Conservation (phyloP, 345 rosid species). For the Ailanthus altissimus region DNA sequence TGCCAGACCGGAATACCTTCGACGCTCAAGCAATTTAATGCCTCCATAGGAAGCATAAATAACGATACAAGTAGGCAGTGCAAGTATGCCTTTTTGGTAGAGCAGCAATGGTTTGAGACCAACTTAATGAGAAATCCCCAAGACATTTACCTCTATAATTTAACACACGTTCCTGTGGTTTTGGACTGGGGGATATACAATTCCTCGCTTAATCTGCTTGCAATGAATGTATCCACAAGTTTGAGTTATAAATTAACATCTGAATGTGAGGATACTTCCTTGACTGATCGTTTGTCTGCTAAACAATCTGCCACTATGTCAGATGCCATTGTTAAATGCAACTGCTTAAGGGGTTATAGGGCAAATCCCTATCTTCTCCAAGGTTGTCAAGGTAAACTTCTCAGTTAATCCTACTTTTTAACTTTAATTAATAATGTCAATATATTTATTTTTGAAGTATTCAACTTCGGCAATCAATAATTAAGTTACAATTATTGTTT, state of each 20-base stretch:
- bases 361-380: neutral
- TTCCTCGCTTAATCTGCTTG: neutral
- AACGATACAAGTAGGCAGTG: too few relatives aligned
- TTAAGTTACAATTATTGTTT: too few relatives aligned
- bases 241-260: neutral
- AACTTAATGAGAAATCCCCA: neutral
- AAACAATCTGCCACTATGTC: too few relatives aligned
- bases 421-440: too few relatives aligned
- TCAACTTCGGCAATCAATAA: too few relatives aligned
- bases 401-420: too few relatives aligned
- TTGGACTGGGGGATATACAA: neutral
- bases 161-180: neutral
- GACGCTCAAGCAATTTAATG: neutral
- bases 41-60: neutral
- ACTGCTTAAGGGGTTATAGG: neutral
- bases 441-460: too few relatives aligned
- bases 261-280: neutral
- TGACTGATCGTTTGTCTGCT: too few relatives aligned
- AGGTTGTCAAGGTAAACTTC: constrained; percentile 7
- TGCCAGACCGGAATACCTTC: constrained; percentile 8
- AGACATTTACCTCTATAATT: neutral
- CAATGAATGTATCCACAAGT: neutral
- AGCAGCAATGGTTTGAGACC: neutral
- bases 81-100: neutral
- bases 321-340: neutral